Evolutionary conservation across 2,329 filamentous ascomycete species (phyloP), one percentile per base, ranked within the genome.

Genomic region (Neopestalotiopsis sp.): DNA sequence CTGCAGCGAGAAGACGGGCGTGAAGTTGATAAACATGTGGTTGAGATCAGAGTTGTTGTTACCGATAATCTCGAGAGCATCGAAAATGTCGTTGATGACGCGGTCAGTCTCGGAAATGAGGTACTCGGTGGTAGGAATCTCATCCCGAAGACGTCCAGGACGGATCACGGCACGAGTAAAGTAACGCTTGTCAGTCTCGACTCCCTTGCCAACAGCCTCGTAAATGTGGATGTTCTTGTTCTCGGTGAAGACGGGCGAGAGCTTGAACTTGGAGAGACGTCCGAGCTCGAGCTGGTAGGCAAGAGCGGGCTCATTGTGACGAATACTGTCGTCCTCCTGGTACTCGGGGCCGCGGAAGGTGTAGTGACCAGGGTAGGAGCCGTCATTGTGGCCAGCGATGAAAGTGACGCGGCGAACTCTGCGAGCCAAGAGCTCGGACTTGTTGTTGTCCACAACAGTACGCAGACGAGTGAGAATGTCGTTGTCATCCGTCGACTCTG

Each of bases 21-120:
- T 96, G 86, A 99, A 99, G 89, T 99, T 98, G 88, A 99, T 96
- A 87, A 99, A 99, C 88, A 99, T 96, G 85, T 99, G 96, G 87
- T 99, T 99, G 79, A 99, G 88, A 87, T 99, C 96, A 65, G 96
- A 97, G 85, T 97, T 97, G 86, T 98, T 98, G 88, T 97, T 98
- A 79, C 96, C 96, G 78, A 98, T 97, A 76, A 99, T 98, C 87
- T 99, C 96, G 69, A 99, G 87, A 59, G 96, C 96, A 79, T 99
- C 96, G 66, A 98, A 90, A 77, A 99, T 98, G 79, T 99, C 96
- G 80, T 94, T 98, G 89, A 99, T 95, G 75, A 98, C 88, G 72
- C 96, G 92, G 78, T 99, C 95, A 53, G 95, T 95, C 85, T 99
- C 96, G 0, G 95, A 98, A 75, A 97, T 97, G 79, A 99, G 89